Evolutionary conservation across 768 basidiomycete species (phyloP).

Genomic region (Suillus placidus): DNA sequence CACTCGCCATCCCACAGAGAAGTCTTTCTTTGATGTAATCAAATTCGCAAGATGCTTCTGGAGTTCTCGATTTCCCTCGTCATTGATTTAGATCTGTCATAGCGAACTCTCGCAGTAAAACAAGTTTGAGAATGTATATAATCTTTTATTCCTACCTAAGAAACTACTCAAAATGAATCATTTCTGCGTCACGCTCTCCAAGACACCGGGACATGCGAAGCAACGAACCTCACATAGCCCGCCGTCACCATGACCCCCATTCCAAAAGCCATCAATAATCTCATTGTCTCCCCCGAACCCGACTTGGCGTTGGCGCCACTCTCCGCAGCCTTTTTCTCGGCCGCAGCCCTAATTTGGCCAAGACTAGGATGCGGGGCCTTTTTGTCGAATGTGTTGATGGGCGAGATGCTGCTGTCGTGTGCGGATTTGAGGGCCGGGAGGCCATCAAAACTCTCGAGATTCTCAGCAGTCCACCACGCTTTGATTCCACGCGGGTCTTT

Average conservation of each 20-base stretch:
- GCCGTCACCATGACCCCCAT: conserved; percentile 29
- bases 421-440: conserved; percentile 49
- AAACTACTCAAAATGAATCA: no score
- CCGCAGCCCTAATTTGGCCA: neutral
- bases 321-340: neutral
- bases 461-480: conserved; percentile 56
- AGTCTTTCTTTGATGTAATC: neutral
- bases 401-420: conserved; percentile 16
- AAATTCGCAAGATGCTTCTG: neutral
- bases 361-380: conserved; percentile 12
- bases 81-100: neutral
- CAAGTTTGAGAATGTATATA: neutral
- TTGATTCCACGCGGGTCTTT: conserved; percentile 47
- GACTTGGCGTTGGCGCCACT: neutral
- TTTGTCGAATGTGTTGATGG: conserved; percentile 27
- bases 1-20: neutral
- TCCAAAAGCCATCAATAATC: conserved; percentile 32
- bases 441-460: conserved; percentile 57
- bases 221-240: conserved; percentile 14
- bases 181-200: neutral
- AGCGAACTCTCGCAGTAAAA: neutral
- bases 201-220: conserved; percentile 3
- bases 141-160: neutral
- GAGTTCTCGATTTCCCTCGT: neutral
- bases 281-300: neutral